Conservation (phyloP, 345 rosid genomes). For the Anacardium occidentale region DNA sequence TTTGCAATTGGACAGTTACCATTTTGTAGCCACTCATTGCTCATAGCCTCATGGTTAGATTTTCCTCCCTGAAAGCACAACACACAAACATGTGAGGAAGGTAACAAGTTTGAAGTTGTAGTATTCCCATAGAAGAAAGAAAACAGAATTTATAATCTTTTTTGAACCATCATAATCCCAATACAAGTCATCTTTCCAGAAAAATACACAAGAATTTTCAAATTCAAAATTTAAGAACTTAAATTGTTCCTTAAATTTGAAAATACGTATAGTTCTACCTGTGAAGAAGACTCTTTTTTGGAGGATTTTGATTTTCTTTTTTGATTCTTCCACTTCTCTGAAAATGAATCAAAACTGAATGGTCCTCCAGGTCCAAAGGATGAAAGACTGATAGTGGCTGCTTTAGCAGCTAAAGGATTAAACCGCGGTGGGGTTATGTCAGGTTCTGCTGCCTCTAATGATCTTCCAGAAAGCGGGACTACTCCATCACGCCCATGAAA, state of each 20-base stretch:
- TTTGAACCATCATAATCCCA: not conserved
- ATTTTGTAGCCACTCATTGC: constrained; percentile 80
- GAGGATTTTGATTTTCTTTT: constrained; percentile 58
- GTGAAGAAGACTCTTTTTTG: constrained; percentile 61
- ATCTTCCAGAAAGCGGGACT: constrained; percentile 75
- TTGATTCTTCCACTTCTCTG: constrained; percentile 57
- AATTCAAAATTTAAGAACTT: not conserved
- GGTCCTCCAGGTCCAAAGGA: constrained; percentile 86
- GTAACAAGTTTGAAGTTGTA: not conserved
- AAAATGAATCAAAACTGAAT: constrained; percentile 80
- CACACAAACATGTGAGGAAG: constrained; percentile 17
- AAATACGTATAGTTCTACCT: constrained; percentile 39
- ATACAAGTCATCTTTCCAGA: not conserved
- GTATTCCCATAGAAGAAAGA: not conserved
- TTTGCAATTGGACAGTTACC: constrained; percentile 96
- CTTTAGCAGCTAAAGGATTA: constrained; percentile 93
- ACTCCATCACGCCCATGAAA: constrained; percentile 96
- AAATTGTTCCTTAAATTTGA: not conserved
- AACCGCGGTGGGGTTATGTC: constrained; percentile 45
- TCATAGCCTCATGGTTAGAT: constrained; percentile 66
- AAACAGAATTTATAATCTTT: not conserved
- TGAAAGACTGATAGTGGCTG: constrained; percentile 92
- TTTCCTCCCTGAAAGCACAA: constrained; percentile 58
- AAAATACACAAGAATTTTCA: not conserved
- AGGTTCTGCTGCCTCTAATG: constrained; percentile 39